Conservation (phyloP, 2,329 filamentous ascomycete species). For the Microsporum audouinii region DNA sequence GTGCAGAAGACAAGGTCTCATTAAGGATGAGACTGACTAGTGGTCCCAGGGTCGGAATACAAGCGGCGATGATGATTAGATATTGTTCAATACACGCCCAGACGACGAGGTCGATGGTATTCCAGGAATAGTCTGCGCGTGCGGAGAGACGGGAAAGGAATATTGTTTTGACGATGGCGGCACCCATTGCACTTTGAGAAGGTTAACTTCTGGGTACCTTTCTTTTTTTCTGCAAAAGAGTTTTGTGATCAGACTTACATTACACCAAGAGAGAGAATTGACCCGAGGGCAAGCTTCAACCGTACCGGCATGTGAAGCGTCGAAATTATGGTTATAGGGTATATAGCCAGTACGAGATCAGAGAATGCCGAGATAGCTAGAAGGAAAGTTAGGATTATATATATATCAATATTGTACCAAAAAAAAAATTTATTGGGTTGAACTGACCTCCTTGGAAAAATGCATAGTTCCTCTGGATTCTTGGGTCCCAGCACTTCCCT, state of each 20-base stretch:
- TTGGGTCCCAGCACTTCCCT: slow-evolving; percentile 10
- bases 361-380: slow-evolving; percentile 12
- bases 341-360: slow-evolving; percentile 11
- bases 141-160: slow-evolving; percentile 5
- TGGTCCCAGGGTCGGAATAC: slow-evolving; percentile 10
- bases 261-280: slow-evolving; percentile 8
- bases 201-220: background rate
- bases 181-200: slow-evolving; percentile 6
- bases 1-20: background rate
- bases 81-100: slow-evolving; percentile 12
- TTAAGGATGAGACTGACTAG: slow-evolving; percentile 1
- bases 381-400: background rate
- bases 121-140: slow-evolving; percentile 9
- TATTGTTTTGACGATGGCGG: slow-evolving; percentile 10
- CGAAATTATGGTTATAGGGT: slow-evolving; percentile 11
- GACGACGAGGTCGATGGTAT: slow-evolving; percentile 5
- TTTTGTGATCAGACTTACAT: background rate
- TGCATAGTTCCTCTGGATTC: slow-evolving; percentile 8
- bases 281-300: slow-evolving; percentile 10
- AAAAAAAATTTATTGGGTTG: background rate
- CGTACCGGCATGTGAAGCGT: slow-evolving; percentile 6
- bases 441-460: slow-evolving; percentile 11
- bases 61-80: slow-evolving; percentile 13
- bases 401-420: background rate
- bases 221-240: background rate